Evolutionary conservation across 768 basidiomycete genomes (phyloP), one percentile per base, ranked within the genome.

Genomic region (Hericium rajendrae): DNA sequence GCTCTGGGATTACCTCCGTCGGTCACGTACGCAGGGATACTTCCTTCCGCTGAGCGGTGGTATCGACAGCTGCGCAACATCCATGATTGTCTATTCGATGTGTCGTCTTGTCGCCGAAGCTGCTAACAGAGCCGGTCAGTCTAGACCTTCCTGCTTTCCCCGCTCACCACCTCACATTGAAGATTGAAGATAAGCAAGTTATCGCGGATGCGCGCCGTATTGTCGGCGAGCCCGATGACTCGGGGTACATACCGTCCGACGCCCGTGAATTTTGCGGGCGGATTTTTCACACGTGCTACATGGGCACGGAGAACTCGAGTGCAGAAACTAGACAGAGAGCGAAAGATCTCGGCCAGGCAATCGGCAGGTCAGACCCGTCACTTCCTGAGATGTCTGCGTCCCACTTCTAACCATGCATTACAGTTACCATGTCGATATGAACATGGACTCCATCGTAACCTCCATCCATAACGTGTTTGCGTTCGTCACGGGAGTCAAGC

Each of bases 1-100:
- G 97, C 77, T 99, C n/a, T 99, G 97, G 97, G 97, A 99, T 68
- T 99, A 98, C 67, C 82, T 99, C 32, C 81, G 97, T 39, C 84
- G 97, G 48, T 98, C 95, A 5, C 78, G 91, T 9, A 92, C 88
- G 0, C 90, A 93, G 62, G 97, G 97, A 2, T 98, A 94, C 72
- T 98, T 98, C 66, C 73, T 98, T 20, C 95, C 97, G 0, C 77
- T 99, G 13, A 94, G 91, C 57, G 95, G 97, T 9, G 97, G 97
- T 15, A 92, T 99, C 56, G 97, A 99, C 69, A 94, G 91, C 64
- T 99, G 97, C 66, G 93, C 97, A 2, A 99, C 97, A 2, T 88
- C 97, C 1, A 83, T 91, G 48, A 98, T 99, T 62, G 91, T 97
- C 1, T 91, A 84, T 67, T 97, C 94, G 0, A 99, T 98, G 97